Base-by-base conservation (phyloP, 768 basidiomycete genomes). In the Omphalotus guepiniiformis region DNA sequence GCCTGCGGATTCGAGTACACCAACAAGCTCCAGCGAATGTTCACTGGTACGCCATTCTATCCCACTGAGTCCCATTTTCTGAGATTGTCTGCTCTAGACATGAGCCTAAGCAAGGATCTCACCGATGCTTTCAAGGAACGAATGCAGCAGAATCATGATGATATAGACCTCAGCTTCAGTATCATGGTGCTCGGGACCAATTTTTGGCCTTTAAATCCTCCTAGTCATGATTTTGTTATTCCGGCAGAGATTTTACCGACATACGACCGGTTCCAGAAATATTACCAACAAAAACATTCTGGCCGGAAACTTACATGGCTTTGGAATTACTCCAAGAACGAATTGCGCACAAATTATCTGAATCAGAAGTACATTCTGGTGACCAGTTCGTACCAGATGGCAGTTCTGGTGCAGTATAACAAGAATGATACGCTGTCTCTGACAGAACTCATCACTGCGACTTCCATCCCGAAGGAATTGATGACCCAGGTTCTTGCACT, bases 251-350 rank as follows among this genome's bases (percentile, higher is more conserved):
- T 99, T 50, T 71, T 83, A 16, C 77, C 88, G 18, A 91, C 88
- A 6, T 93, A 94, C 62, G 87, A 94, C 49, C 82, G 91, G 36
- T 99, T 98, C 75, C 80, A 83, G 53, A 82, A 83, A 51, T 98
- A 93, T 72, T 97, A 98, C 64, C 88, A 90, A 60, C 83, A 82
- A 61, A 93, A 94, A 65, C 92, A 95, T 64, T 89, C 86, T 2
- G 95, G 93, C 12, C 86, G 95, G 51, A 95, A 95, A 62, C 77
- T 99, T 35, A 94, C 91, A 0, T 99, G 95, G 95, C 70, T 98
- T 8, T 99, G 96, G 96, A 95, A 97, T 60, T 91, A 94, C 64
- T 93, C 85, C 47, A 95, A 95, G 73, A 94, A 94, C 68, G 96
- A 99, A 63, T 78, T 99, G 5, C 82, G 87, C 47, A 94, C 94